Percentiles rank a stretch among this genome's conserved stretches.
phyloP scores from a whole-genome alignment of 139 green algal species.

The Edaphochlamys debaryana region DNA sequence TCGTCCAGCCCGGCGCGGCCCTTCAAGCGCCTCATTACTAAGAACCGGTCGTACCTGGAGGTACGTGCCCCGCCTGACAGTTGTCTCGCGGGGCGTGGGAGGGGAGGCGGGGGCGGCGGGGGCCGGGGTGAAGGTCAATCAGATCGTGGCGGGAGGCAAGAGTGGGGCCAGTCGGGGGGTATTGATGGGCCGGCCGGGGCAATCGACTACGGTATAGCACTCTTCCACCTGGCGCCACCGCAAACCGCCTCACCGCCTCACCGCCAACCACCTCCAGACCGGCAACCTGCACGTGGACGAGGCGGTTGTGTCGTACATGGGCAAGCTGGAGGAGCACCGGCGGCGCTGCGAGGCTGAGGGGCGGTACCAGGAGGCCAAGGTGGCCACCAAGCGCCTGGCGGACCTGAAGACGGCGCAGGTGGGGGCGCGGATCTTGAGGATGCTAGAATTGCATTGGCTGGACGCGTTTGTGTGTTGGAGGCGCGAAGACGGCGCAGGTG shows the following conservation, averaged over 20 bases:
- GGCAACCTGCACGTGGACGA: constrained; percentile 53
- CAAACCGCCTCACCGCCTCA: too few relatives aligned
- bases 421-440: too few relatives aligned
- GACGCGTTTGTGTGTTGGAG: not conserved
- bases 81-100: not conserved
- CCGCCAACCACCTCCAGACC: not conserved
- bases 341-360: constrained; percentile 49
- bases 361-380: constrained; percentile 56
- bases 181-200: too few relatives aligned
- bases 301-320: constrained; percentile 56
- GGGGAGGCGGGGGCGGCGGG: too few relatives aligned
- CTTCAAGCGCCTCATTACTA: constrained; percentile 22
- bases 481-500: too few relatives aligned
- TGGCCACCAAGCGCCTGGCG: constrained; percentile 41
- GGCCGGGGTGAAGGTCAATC: not conserved
- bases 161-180: too few relatives aligned
- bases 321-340: constrained; percentile 58
- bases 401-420: constrained; percentile 54
- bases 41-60: constrained; percentile 38
- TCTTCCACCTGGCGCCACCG: too few relatives aligned
- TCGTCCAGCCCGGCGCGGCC: not conserved
- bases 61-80: not conserved
- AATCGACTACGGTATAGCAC: too few relatives aligned
- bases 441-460: not conserved
- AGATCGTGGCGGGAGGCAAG: too few relatives aligned